phyloP scores from a whole-genome alignment of 1,139 yeast species.

The Geotrichum europaeum region DNA sequence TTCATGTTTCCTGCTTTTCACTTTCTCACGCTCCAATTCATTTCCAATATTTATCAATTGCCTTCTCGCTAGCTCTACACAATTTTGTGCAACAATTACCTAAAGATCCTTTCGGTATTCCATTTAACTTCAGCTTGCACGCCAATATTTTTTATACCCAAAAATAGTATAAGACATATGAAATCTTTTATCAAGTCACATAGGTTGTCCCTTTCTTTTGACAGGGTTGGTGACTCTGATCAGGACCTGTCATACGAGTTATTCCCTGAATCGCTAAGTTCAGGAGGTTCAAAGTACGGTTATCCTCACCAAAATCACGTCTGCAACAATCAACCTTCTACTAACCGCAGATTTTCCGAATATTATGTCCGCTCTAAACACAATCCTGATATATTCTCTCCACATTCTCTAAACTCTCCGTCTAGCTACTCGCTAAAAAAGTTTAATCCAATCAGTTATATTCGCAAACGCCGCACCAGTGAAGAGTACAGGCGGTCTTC shows the following conservation, averaged over 20 bases:
- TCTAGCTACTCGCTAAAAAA: constrained; percentile 23
- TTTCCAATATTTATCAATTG: no score
- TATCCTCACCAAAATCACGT: background rate
- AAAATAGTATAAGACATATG: background rate
- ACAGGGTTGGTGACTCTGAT: background rate
- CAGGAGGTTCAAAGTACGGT: background rate
- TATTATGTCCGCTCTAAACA: background rate
- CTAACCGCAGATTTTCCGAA: background rate
- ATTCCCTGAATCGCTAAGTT: background rate
- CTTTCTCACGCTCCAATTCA: background rate
- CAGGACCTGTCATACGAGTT: background rate
- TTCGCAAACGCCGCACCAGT: constrained; percentile 15
- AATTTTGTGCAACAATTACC: background rate
- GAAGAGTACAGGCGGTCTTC: constrained; percentile 3
- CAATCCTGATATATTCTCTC: background rate
- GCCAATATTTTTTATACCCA: background rate
- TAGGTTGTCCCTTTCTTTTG: background rate
- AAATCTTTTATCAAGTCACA: background rate
- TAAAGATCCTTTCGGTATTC: background rate
- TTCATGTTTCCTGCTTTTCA: background rate
- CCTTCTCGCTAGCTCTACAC: background rate
- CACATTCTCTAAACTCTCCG: constrained; percentile 2
- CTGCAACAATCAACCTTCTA: background rate
- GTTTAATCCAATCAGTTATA: constrained; percentile 27
- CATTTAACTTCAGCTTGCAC: background rate